Evolutionary conservation across 2,329 filamentous ascomycete genomes (phyloP).

Genomic region (Colletotrichum chlorophyti): DNA sequence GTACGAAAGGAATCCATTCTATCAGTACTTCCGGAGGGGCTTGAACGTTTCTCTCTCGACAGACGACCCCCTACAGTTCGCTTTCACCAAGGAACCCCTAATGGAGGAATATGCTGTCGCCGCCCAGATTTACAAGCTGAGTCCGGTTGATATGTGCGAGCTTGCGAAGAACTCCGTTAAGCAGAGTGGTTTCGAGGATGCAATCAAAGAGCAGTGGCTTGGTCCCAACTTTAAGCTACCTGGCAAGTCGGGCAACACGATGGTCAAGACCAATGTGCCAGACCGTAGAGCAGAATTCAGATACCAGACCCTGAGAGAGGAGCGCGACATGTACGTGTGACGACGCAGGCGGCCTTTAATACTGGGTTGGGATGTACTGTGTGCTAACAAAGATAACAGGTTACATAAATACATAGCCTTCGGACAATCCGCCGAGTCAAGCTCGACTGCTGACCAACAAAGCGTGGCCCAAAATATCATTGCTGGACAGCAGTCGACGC

Average conservation of each 20-base stretch:
- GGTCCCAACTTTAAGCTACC: slow-evolving; percentile 79
- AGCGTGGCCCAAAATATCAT: slow-evolving; percentile 12
- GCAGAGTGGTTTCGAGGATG: slow-evolving; percentile 91
- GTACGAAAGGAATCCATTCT: slow-evolving; percentile 95
- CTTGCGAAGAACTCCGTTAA: slow-evolving; percentile 94
- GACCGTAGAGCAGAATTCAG: slow-evolving; percentile 91
- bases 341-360: not conserved
- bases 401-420: slow-evolving; percentile 24
- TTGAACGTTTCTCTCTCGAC: slow-evolving; percentile 96
- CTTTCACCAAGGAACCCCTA: slow-evolving; percentile 96
- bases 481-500: slow-evolving; percentile 6
- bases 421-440: not conserved
- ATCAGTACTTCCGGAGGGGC: slow-evolving; percentile 93
- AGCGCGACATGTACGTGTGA: slow-evolving; percentile 77
- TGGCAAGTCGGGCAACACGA: slow-evolving; percentile 85
- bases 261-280: slow-evolving; percentile 96
- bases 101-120: slow-evolving; percentile 99
- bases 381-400: slow-evolving; percentile 6
- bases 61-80: slow-evolving; percentile 96
- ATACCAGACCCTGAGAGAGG: slow-evolving; percentile 83
- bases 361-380: not conserved
- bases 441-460: slow-evolving; percentile 6
- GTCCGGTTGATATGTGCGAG: slow-evolving; percentile 97
- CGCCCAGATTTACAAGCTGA: slow-evolving; percentile 97
- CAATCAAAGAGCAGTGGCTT: slow-evolving; percentile 91